Conservation (phyloP, 208 protist genomes). For the Tritrichomonas foetus region DNA sequence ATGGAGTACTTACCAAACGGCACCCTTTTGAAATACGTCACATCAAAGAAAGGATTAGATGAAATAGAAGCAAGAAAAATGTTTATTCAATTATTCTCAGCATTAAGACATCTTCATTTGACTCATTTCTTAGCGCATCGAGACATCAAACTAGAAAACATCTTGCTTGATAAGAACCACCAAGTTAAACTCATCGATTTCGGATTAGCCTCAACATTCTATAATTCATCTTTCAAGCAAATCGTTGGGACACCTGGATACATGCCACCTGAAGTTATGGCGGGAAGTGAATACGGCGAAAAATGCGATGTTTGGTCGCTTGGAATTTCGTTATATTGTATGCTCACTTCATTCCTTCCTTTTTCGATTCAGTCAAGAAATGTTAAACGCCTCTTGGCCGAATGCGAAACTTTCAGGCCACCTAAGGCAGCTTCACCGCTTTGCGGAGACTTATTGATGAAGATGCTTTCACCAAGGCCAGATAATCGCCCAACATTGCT, state of each 20-base stretch:
- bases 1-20: neutral
- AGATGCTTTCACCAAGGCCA: neutral
- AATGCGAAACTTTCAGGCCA: neutral
- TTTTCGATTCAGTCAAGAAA: neutral
- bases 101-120: neutral
- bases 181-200: neutral
- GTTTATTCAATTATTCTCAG: neutral
- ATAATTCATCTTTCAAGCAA: neutral
- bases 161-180: neutral
- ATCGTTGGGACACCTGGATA: constrained; percentile 52
- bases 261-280: constrained; percentile 47
- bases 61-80: neutral
- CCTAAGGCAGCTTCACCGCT: neutral
- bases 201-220: neutral
- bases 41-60: neutral
- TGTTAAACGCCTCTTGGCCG: neutral
- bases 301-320: constrained; percentile 42
- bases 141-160: constrained; percentile 40
- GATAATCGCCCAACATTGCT: neutral
- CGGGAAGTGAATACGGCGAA: constrained; percentile 28
- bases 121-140: constrained; percentile 1
- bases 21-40: neutral
- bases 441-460: neutral
- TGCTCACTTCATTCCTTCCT: neutral
- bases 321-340: neutral